These are phyloP conservation scores for Phytophthora meadii DNA, from an alignment of 352 stramenopile genomes.

Conservation along the genomic window DNA sequence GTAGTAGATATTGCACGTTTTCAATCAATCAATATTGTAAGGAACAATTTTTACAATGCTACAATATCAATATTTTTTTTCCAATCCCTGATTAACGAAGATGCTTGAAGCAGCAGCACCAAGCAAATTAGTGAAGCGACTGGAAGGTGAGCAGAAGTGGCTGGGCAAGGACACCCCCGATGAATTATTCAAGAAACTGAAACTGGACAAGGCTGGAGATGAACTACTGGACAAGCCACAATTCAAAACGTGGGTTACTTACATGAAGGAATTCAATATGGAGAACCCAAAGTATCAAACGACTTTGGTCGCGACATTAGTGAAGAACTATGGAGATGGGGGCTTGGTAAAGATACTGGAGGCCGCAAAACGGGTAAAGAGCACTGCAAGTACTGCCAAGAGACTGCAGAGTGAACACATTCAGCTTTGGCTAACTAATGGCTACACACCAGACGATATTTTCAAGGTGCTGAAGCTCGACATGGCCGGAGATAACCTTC, in stretches of 20 bases:
- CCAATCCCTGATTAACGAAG: too few species aligned
- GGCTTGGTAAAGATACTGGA: not conserved
- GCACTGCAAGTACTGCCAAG: not conserved
- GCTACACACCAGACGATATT: not conserved
- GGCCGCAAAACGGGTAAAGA: not conserved
- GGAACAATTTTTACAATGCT: too few species aligned
- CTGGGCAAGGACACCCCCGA: not conserved
- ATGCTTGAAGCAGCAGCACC: not conserved
- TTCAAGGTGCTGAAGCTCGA: not conserved
- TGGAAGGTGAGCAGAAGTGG: not conserved
- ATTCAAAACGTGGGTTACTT: not conserved
- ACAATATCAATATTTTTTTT: too few species aligned
- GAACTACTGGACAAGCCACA: not conserved
- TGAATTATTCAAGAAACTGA: not conserved
- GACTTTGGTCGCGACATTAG: not conserved
- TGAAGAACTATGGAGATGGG: not conserved
- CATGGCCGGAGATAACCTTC: not conserved
- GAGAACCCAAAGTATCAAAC: not conserved
- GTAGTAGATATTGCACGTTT: too few species aligned
- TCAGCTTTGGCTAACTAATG: not conserved
- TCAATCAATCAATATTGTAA: too few species aligned
- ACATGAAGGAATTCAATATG: not conserved
- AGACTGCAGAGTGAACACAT: not conserved
- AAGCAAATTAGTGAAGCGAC: not conserved
- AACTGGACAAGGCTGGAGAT: not conserved